Conservation (phyloP, 1,139 yeast species). For the Candida pseudoviswanathii region DNA sequence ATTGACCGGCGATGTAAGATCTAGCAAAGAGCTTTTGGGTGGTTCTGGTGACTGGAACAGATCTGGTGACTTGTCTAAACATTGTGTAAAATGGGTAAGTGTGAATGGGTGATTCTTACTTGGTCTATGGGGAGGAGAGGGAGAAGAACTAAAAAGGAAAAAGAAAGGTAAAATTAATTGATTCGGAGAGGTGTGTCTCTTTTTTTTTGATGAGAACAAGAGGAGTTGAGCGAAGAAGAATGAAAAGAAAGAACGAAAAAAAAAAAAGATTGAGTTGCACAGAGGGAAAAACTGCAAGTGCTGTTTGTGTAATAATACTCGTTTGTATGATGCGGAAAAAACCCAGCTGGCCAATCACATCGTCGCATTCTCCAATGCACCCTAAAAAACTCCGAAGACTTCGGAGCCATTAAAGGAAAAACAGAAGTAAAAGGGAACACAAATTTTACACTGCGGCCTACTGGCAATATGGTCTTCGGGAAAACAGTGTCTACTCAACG, state of each 20-base stretch:
- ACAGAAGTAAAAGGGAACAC: not conserved
- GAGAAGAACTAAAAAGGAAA: not conserved
- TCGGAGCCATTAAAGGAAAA: conserved; percentile 4
- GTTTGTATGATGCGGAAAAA: conserved; percentile 1
- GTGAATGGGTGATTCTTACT: not conserved
- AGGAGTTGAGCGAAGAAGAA: not conserved
- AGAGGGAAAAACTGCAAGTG: not conserved
- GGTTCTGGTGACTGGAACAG: conserved; percentile 20
- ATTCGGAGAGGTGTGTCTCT: conserved; percentile 6
- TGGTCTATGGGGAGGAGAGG: not conserved
- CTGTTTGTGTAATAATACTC: not conserved
- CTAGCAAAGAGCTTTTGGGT: conserved; percentile 45
- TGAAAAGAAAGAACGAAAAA: not conserved
- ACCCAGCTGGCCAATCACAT: not conserved
- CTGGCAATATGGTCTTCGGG: too few relatives aligned
- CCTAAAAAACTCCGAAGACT: not conserved
- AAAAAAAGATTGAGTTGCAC: not conserved
- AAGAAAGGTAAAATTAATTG: conserved; percentile 1
- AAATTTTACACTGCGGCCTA: not conserved
- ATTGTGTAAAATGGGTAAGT: conserved; percentile 20
- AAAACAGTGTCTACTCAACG: too few relatives aligned
- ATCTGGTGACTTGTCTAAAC: conserved; percentile 47
- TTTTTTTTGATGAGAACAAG: not conserved
- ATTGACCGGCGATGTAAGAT: conserved; percentile 52
- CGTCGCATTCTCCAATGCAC: not conserved